Percentiles rank a stretch among this genome's conserved stretches.
Evolutionary conservation across 345 rosid species (phyloP).

Genomic region (Populus pruinosa): DNA sequence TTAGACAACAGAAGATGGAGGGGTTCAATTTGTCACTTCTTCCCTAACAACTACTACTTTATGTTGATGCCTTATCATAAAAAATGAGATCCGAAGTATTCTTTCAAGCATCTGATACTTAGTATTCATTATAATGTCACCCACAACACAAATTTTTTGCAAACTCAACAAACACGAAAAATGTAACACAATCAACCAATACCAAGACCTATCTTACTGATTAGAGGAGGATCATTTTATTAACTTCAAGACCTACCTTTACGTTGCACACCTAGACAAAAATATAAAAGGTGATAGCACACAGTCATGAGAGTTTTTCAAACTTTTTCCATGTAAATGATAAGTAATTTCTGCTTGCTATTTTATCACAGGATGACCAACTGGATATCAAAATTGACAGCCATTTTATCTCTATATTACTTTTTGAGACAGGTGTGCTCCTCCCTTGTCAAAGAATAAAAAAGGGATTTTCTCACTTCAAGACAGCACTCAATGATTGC

Average conservation of each 20-base stretch:
- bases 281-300: not conserved
- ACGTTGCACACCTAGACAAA: not conserved
- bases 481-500: not conserved
- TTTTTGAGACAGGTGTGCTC: not conserved
- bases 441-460: not conserved
- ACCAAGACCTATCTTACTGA: not conserved
- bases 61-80: not conserved
- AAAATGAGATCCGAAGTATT: not conserved
- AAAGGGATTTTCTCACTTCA: not conserved
- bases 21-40: not conserved
- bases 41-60: not conserved
- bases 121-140: not conserved
- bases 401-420: not conserved
- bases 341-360: not conserved
- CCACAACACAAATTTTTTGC: not conserved
- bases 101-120: not conserved
- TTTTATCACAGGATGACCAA: not conserved
- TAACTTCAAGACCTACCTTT: not conserved
- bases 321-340: not conserved
- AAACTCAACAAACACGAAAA: not conserved
- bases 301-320: not conserved
- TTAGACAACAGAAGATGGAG: not conserved
- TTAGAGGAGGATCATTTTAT: not conserved
- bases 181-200: slow-evolving; percentile 1
- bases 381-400: not conserved